These are phyloP conservation scores for Malus hybrid DNA, from an alignment of 331 rosid species.

Conservation along the genomic window DNA sequence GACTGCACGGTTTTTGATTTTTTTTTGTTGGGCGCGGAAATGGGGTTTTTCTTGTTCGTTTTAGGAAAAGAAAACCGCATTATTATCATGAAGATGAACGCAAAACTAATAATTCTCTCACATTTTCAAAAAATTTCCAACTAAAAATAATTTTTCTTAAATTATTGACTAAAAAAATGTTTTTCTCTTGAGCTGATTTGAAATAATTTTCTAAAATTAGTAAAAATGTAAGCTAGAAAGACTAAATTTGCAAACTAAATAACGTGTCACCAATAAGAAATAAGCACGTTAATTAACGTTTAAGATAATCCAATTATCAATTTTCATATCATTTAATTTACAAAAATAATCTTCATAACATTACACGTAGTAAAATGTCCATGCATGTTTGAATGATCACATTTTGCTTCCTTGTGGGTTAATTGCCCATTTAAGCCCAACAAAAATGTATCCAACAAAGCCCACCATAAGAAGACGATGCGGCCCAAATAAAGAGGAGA, in stretches of 20 bases:
- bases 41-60: not conserved
- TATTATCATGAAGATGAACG: not conserved
- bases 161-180: not conserved
- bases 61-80: not conserved
- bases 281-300: too few species aligned
- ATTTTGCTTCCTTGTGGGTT: not conserved
- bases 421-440: not conserved
- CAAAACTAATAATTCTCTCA: not conserved
- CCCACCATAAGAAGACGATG: not conserved
- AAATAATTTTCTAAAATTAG: too few species aligned
- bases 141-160: not conserved
- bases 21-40: slow-evolving; percentile 32
- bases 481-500: not conserved
- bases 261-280: too few species aligned
- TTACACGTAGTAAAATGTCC: too few species aligned
- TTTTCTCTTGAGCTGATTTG: not conserved
- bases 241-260: too few species aligned
- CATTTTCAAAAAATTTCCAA: not conserved
- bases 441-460: not conserved
- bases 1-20: slow-evolving; percentile 12
- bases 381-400: not conserved
- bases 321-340: too few species aligned
- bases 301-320: too few species aligned
- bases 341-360: too few species aligned
- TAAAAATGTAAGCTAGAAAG: too few species aligned